Evolutionary conservation across 768 basidiomycete genomes (phyloP), one percentile per base, ranked within the genome.

Genomic region (Pleurotus tuber-regium): DNA sequence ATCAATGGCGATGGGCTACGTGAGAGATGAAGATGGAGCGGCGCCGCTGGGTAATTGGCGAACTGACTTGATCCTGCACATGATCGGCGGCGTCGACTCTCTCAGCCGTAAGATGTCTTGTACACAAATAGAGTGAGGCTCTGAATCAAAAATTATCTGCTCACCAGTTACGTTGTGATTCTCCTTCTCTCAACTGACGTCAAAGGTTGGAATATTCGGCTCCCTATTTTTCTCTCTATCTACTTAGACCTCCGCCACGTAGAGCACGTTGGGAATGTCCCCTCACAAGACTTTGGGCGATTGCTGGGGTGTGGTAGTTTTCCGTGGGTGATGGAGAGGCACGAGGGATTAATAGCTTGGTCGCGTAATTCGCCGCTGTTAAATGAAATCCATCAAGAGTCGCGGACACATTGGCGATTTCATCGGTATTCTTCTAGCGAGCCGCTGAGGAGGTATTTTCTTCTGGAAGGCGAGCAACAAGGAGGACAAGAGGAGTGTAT

Each of bases 391-490:
- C 36, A 38, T 38, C 36, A 38, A 16, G 12, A 16, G n/a, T 38
- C 19, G 36, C n/a, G 6, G 36, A 8, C n/a, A 16, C 36, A 38
- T 11, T 19, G 19, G 16, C 43, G 26, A 30, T 44, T 44, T 14
- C 43, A 30, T 26, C 43, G 26, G 43, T 26, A 25, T 29, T 44
- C 43, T 44, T 44, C 25, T 44, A 24, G 43, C 43, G 43, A 19
- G 25, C 26, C 43, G 43, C 43, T 44, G 23, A 25, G 23, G 16
- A 18, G 5, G 8, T n/a, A n/a, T n/a, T 38, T 38, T 38, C n/a
- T 38, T 6, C 14, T 6, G 19, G 14, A 11, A 19, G 23, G 40
- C 24, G 28, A 12, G 18, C 43, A n/a, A 28, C 7, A 43, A 18
- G 28, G 25, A 38, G 36, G 14, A 18, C 19, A 18, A 5, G 36